These are phyloP conservation scores for Davidsoniella eucalypti DNA, from an alignment of 2,329 filamentous ascomycete genomes.

Conservation along the genomic window DNA sequence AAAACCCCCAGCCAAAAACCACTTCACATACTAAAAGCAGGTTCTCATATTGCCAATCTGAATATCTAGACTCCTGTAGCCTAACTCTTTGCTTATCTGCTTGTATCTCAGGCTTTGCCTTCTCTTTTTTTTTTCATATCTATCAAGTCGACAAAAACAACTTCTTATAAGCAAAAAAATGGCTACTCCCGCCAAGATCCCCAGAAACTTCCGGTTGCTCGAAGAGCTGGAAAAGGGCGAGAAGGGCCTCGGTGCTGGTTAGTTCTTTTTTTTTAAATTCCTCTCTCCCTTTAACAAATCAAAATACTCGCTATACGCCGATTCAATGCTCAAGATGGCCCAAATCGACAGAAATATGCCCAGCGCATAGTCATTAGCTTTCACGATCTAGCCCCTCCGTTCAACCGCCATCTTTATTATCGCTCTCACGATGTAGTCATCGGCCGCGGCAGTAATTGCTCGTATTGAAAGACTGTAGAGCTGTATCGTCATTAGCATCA, in stretches of 20 bases:
- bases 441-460: too few relatives aligned
- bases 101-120: not conserved
- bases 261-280: constrained; percentile 17
- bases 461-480: too few relatives aligned
- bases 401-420: too few relatives aligned
- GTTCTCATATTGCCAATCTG: not conserved
- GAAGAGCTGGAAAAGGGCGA: constrained; percentile 98
- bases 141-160: not conserved
- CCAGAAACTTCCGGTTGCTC: constrained; percentile 87
- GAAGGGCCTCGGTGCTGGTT: constrained; percentile 86
- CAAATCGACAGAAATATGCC: too few relatives aligned
- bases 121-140: not conserved
- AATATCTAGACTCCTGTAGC: too few relatives aligned
- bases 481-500: too few relatives aligned
- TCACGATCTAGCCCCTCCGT: too few relatives aligned
- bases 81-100: not conserved
- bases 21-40: not conserved
- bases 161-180: constrained; percentile 15
- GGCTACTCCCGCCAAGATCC: constrained; percentile 43
- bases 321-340: too few relatives aligned
- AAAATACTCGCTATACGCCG: not conserved
- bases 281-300: not conserved
- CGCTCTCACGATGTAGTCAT: too few relatives aligned
- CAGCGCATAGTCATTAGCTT: too few relatives aligned
- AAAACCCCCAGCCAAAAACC: not conserved